Evolutionary conservation across 805 yeast genomes (phyloP), one percentile per base, ranked within the genome.

Genomic region (Myxozyma sirexii): DNA sequence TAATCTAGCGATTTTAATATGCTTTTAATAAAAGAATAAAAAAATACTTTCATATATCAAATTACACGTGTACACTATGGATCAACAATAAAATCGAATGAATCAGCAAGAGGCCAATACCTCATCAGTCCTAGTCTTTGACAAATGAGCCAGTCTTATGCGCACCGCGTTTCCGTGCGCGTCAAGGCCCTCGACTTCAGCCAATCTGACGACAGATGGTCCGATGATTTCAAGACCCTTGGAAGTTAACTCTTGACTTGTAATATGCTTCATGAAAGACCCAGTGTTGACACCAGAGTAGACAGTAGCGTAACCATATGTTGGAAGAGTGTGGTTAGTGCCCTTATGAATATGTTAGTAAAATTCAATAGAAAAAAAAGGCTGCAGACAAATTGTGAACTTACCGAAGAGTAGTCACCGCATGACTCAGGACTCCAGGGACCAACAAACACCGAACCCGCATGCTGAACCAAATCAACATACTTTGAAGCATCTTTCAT

Each of bases 91-190:
- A 35, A 24, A 39, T 48, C 29, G 5, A 44, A 37, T 29, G 27
- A 15, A 23, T 33, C n/a, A 46, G 19, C 29, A 38, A 29, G 43
- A 23, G 13, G 53, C 53, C 53, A 48, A 48, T 37, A 48, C 53
- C 33, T 48, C 53, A 3, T 48, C 53, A 10, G 53, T 48, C 44
- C n/a, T 48, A 15, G 21, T 10, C 35, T 29, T 49, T 17, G 39
- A 23, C 35, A 56, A 35, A 19, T 37, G 37, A 67, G 86, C 89
- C 89, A 94, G 85, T 79, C 99, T 85, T 43, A 94, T 86, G 75
- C 91, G 91, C 52, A 94, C 97, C 5, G 99, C 98, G 71, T 91
- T 90, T 75, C 97, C 85, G 79, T 94, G 99, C 10, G 92, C 99
- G 74, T 93, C 97, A 61, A 94, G 81, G 2, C 99, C 99, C 77